phyloP scores from a whole-genome alignment of 2,329 filamentous ascomycete genomes.

The Pseudocercospora fijiensis region DNA sequence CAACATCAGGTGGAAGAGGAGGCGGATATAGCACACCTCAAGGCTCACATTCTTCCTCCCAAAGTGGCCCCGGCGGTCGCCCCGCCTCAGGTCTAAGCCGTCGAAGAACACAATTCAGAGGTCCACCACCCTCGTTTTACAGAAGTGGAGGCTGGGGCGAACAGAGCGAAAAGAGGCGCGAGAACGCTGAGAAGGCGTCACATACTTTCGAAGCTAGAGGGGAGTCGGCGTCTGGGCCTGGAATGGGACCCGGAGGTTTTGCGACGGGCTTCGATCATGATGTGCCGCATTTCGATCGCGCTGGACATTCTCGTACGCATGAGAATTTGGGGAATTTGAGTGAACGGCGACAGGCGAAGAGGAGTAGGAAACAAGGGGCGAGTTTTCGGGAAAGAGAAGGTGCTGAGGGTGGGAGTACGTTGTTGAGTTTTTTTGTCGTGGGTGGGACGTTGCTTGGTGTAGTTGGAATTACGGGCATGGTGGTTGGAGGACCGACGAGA shows the following conservation, averaged over 20 bases:
- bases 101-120: constrained; percentile 72
- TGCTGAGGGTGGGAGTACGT: constrained; percentile 24
- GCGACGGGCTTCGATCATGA: constrained; percentile 56
- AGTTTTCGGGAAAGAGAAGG: constrained; percentile 24
- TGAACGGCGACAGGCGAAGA: constrained; percentile 26
- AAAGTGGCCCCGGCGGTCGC: constrained; percentile 64
- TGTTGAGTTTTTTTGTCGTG: constrained; percentile 39
- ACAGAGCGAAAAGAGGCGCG: constrained; percentile 59
- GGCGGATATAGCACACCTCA: constrained; percentile 50
- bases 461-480: constrained; percentile 26
- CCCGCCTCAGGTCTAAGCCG: constrained; percentile 78
- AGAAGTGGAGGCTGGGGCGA: constrained; percentile 74
- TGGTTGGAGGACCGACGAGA: constrained; percentile 14
- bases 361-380: constrained; percentile 24
- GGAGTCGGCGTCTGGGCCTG: constrained; percentile 23
- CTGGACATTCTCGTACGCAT: constrained; percentile 72
- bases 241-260: constrained; percentile 53
- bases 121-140: constrained; percentile 88
- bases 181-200: constrained; percentile 40
- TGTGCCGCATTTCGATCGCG: constrained; percentile 76
- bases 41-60: constrained; percentile 54
- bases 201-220: constrained; percentile 33
- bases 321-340: constrained; percentile 48
- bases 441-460: constrained; percentile 34
- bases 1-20: constrained; percentile 31